Evolutionary conservation across 495 filamentous ascomycete genomes (phyloP).

Genomic region (Talaromyces wortmannii): DNA sequence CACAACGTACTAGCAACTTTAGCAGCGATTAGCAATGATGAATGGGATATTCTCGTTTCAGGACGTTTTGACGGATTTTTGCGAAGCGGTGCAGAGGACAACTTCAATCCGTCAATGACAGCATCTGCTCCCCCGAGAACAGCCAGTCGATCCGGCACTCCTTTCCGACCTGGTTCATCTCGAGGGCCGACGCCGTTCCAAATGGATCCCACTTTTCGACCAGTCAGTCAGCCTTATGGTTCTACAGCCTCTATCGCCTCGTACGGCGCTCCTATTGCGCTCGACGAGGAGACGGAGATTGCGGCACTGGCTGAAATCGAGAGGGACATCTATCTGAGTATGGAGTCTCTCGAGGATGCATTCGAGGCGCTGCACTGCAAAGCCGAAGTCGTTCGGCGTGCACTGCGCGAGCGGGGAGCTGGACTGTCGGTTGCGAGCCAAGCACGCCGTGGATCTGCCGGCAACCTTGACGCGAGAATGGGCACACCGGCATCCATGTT

Average conservation of each 20-base stretch:
- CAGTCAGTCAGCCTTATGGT: constrained; percentile 31
- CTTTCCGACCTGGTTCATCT: constrained; percentile 33
- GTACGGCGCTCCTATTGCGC: constrained; percentile 61
- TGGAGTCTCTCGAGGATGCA: constrained; percentile 92
- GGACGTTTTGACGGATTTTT: constrained; percentile 97
- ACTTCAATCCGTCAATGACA: constrained; percentile 20
- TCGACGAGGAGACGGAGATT: constrained; percentile 94
- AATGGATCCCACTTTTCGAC: constrained; percentile 27
- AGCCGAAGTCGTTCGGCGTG: constrained; percentile 73
- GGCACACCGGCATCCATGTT: constrained; percentile 49
- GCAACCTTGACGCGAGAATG: constrained; percentile 41
- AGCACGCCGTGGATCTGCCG: constrained; percentile 50
- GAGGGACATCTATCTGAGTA: constrained; percentile 83
- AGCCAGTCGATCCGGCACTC: constrained; percentile 36
- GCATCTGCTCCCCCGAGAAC: constrained; percentile 9
- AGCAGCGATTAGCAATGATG: constrained; percentile 72
- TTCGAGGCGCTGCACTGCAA: constrained; percentile 86
- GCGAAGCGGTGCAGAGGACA: constrained; percentile 80
- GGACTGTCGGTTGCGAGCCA: constrained; percentile 74
- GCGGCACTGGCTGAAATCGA: constrained; percentile 84
- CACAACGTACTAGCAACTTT: constrained; percentile 87
- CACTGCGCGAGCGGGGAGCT: constrained; percentile 71
- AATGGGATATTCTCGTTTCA: constrained; percentile 95
- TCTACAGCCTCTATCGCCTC: constrained; percentile 22
- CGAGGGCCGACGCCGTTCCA: constrained; percentile 31